Percentiles rank a stretch among this genome's conserved stretches.
These are phyloP conservation scores for Aspergillus luchuensis DNA, from an alignment of 2,329 filamentous ascomycete species.

Conservation along the genomic window DNA sequence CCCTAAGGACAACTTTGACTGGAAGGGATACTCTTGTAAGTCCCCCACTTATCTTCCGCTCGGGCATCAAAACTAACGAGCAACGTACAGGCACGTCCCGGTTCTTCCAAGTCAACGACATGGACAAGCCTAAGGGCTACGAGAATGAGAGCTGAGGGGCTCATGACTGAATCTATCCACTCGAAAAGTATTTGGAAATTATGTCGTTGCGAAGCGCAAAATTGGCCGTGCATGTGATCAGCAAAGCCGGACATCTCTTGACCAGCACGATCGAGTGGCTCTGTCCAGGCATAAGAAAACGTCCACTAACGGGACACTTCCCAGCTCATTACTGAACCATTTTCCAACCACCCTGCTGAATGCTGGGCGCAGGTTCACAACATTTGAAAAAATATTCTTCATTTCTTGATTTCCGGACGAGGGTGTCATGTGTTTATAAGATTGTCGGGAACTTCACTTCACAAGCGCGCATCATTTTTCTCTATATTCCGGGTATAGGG, in stretches of 20 bases:
- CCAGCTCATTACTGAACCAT: background rate
- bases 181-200: background rate
- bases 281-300: background rate
- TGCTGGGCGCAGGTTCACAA: background rate
- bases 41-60: constrained; percentile 19
- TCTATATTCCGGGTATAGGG: background rate
- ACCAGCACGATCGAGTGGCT: constrained; percentile 10
- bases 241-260: constrained; percentile 7
- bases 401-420: background rate
- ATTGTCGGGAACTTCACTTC: background rate
- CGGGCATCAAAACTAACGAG: background rate
- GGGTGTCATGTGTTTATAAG: constrained; percentile 2
- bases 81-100: constrained; percentile 70
- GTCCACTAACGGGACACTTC: background rate
- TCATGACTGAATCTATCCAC: constrained; percentile 12
- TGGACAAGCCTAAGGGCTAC: constrained; percentile 83
- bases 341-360: background rate
- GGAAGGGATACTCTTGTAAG: constrained; percentile 97
- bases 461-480: background rate
- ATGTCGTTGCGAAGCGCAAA: constrained; percentile 16
- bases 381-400: background rate
- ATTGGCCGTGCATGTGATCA: constrained; percentile 10
- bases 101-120: constrained; percentile 79
- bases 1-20: constrained; percentile 96
- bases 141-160: constrained; percentile 63